These are phyloP conservation scores for Clavispora carvajalis DNA, from an alignment of 805 yeast genomes.

Conservation along the genomic window DNA sequence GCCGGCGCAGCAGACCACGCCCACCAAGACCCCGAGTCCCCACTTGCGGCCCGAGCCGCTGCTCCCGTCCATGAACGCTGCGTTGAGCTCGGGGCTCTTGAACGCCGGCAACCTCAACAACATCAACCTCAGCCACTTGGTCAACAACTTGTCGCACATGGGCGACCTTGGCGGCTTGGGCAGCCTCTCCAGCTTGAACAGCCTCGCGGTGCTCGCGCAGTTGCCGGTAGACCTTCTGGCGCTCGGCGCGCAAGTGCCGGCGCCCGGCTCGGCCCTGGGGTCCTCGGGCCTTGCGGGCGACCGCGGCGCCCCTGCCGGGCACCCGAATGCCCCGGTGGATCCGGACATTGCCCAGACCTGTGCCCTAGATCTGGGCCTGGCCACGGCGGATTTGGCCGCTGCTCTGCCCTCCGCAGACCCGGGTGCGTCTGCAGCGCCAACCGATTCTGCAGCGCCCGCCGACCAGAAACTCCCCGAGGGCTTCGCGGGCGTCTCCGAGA, in stretches of 20 bases:
- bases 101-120: constrained; percentile 37
- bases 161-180: constrained; percentile 33
- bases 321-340: too few species aligned
- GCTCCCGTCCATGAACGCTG: constrained; percentile 3
- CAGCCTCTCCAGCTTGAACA: constrained; percentile 34
- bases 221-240: constrained; percentile 31
- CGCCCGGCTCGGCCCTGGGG: too few species aligned
- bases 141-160: constrained; percentile 32
- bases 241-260: not conserved
- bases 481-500: not conserved
- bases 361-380: too few species aligned
- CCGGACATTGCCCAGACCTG: too few species aligned
- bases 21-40: constrained; percentile 21
- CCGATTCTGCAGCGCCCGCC: too few species aligned
- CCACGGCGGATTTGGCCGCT: too few species aligned
- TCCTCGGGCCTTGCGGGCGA: too few species aligned
- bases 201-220: constrained; percentile 39
- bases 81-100: constrained; percentile 13
- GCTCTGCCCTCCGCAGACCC: too few species aligned
- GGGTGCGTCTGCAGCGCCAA: too few species aligned
- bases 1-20: constrained; percentile 21
- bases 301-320: too few species aligned
- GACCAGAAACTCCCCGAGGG: not conserved
- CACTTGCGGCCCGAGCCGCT: constrained; percentile 1
- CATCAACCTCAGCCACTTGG: constrained; percentile 38